Percentiles rank a stretch among this genome's conserved stretches.
These are phyloP conservation scores for Starmerella floris DNA, from an alignment of 805 yeast species.

Conservation along the genomic window DNA sequence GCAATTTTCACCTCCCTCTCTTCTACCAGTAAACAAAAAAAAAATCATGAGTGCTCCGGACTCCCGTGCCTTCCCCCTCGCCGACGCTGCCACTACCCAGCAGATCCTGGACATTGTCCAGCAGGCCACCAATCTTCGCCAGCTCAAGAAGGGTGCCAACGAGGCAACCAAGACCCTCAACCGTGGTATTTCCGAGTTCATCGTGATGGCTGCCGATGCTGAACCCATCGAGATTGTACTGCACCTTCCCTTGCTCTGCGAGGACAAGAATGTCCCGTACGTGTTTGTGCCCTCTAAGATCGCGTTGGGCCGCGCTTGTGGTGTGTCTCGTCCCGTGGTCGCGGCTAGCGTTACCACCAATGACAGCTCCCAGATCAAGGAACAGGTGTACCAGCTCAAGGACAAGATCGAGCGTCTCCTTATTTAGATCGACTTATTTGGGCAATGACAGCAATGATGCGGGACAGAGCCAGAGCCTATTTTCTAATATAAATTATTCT, in stretches of 20 bases:
- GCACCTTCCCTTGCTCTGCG: conserved; percentile 94
- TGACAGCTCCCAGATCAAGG: conserved; percentile 95
- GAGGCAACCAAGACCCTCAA: conserved; percentile 98
- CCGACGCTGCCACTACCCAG: conserved; percentile 89
- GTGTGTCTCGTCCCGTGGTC: conserved; percentile 98
- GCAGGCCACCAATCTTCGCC: conserved; percentile 96
- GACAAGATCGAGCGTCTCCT: conserved; percentile 97
- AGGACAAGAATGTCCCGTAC: conserved; percentile 98
- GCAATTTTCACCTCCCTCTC: no score
- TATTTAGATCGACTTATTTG: conserved; percentile 37
- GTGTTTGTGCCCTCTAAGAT: conserved; percentile 97
- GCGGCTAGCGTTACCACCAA: conserved; percentile 97
- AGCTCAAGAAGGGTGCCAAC: conserved; percentile 98
- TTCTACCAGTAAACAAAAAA: no score
- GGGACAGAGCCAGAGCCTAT: conserved; percentile 22
- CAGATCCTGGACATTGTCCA: conserved; percentile 96
- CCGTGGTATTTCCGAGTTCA: conserved; percentile 99
- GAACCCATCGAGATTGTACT: conserved; percentile 97
- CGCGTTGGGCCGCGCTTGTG: conserved; percentile 99
- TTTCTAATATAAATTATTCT: background rate
- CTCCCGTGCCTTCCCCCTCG: conserved; percentile 98
- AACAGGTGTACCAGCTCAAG: conserved; percentile 93
- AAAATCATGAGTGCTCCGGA: conserved; percentile 41
- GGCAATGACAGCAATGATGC: conserved; percentile 23
- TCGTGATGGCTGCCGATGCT: conserved; percentile 99